These are phyloP conservation scores for Astrocystis sublimbata DNA, from an alignment of 495 filamentous ascomycete genomes.

Conservation along the genomic window DNA sequence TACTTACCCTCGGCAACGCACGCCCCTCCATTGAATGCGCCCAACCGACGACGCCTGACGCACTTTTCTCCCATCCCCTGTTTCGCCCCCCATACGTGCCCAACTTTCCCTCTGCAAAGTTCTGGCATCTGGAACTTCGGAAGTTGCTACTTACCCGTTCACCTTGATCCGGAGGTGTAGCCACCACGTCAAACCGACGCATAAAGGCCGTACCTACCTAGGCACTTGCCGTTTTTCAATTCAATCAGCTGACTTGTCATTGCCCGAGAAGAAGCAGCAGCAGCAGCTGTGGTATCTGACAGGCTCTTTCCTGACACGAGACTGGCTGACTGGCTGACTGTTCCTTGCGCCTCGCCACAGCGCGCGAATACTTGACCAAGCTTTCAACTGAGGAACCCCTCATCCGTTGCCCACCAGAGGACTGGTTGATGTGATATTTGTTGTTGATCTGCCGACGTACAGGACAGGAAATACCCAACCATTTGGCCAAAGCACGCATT, in stretches of 20 bases:
- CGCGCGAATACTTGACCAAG: slow-evolving; percentile 9
- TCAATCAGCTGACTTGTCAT: background rate
- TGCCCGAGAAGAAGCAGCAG: background rate
- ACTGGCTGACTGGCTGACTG: slow-evolving; percentile 11
- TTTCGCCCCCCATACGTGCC: too few relatives aligned
- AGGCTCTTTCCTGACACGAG: background rate
- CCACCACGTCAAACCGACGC: too few relatives aligned
- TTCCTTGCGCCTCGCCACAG: slow-evolving; percentile 14
- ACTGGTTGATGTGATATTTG: slow-evolving; percentile 17
- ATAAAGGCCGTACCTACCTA: too few relatives aligned
- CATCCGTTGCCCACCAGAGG: slow-evolving; percentile 1
- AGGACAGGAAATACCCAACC: slow-evolving; percentile 8
- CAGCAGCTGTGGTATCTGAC: slow-evolving; percentile 7
- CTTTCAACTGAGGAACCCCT: background rate
- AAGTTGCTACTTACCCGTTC: too few relatives aligned
- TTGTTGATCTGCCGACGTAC: slow-evolving; percentile 4
- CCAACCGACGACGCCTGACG: too few relatives aligned
- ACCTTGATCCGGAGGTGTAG: too few relatives aligned
- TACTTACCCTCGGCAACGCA: too few relatives aligned
- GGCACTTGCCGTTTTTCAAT: too few relatives aligned
- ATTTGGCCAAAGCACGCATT: slow-evolving; percentile 18
- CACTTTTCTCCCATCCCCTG: too few relatives aligned
- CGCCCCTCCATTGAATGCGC: too few relatives aligned
- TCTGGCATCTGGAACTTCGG: too few relatives aligned
- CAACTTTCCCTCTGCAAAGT: too few relatives aligned